These are phyloP conservation scores for Oldenlandia corymbosa DNA, from an alignment of 257 asterid genomes.

Conservation along the genomic window DNA sequence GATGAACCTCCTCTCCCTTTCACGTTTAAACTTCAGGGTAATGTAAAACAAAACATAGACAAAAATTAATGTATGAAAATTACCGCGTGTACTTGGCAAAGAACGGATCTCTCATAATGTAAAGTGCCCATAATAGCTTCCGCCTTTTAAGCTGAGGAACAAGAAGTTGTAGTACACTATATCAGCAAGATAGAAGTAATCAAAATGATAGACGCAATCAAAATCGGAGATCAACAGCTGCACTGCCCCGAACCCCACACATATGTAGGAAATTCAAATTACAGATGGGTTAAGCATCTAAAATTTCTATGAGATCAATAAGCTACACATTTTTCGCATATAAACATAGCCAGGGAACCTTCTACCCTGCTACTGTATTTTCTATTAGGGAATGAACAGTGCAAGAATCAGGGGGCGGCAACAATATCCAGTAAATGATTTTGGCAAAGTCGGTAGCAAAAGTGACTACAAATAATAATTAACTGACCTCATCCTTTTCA, in stretches of 20 bases:
- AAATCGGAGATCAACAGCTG: not conserved
- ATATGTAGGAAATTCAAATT: not conserved
- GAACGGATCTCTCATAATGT: slow-evolving; percentile 97
- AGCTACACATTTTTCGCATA: not conserved
- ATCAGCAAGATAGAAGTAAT: not conserved
- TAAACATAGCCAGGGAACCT: not conserved
- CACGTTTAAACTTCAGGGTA: not conserved
- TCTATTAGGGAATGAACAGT: too few species aligned
- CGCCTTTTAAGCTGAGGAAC: slow-evolving; percentile 68
- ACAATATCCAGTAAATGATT: not conserved
- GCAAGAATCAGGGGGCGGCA: not conserved
- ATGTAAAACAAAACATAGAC: not conserved
- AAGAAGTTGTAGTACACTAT: not conserved
- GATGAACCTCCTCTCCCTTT: not conserved
- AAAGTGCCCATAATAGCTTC: slow-evolving; percentile 83
- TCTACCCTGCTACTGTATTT: not conserved
- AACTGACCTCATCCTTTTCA: slow-evolving; percentile 76
- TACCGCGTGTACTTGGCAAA: slow-evolving; percentile 85
- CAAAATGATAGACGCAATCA: too few species aligned
- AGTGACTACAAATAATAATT: not conserved
- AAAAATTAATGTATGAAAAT: not conserved
- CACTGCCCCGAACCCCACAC: not conserved
- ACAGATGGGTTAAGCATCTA: not conserved
- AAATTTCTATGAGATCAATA: not conserved
- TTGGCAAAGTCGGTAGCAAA: not conserved